Percentiles rank a stretch among this genome's conserved stretches.
phyloP scores from a whole-genome alignment of 2,329 filamentous ascomycete species.

The Cladosporium sphaerospermum region DNA sequence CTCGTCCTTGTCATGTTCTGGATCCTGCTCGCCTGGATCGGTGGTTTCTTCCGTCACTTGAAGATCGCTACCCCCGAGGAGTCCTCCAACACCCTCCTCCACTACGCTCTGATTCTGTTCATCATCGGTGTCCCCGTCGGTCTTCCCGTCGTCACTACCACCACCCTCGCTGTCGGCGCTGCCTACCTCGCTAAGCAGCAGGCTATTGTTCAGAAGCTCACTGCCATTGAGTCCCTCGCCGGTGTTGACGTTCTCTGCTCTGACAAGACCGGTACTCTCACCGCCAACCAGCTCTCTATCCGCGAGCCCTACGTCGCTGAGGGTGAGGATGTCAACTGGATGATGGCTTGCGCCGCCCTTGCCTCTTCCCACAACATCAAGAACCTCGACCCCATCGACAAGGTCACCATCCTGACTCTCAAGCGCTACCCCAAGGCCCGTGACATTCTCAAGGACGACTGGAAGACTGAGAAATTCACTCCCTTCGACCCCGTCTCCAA shows the following conservation, averaged over 20 bases:
- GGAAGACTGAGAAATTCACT: constrained; percentile 71
- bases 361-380: constrained; percentile 75
- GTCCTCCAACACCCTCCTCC: constrained; percentile 58
- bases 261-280: constrained; percentile 75
- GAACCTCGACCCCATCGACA: constrained; percentile 72
- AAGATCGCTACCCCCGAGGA: constrained; percentile 54
- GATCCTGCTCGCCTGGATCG: constrained; percentile 69
- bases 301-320: constrained; percentile 71
- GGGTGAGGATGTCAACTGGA: constrained; percentile 74
- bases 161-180: constrained; percentile 69
- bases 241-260: constrained; percentile 75
- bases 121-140: constrained; percentile 75
- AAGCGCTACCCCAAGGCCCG: constrained; percentile 71
- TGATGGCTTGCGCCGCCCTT: constrained; percentile 74
- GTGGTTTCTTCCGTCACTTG: constrained; percentile 69
- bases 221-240: constrained; percentile 69
- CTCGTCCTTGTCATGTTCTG: constrained; percentile 72
- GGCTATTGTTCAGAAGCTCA: constrained; percentile 74
- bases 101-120: constrained; percentile 63
- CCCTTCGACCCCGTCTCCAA: constrained; percentile 75
- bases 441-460: constrained; percentile 68
- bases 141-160: constrained; percentile 73
- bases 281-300: constrained; percentile 68
- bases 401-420: constrained; percentile 69
- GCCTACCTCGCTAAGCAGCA: constrained; percentile 72